Evolutionary conservation across 2,329 filamentous ascomycete species (phyloP).

Genomic region (Ophiocordyceps australis): DNA sequence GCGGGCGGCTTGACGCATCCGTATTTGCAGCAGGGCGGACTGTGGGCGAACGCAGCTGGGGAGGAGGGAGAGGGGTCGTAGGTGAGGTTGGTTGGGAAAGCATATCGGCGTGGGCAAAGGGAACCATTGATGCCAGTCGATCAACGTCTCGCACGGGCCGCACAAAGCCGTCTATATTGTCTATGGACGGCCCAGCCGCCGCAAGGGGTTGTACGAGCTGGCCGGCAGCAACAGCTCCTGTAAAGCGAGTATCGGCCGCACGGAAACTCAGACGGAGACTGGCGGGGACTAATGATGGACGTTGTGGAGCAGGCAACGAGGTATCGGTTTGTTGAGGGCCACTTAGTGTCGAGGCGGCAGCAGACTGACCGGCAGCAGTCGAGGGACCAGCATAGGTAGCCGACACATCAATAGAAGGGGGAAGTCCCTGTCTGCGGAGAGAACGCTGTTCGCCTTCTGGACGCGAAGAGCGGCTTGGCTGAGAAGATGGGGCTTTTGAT

Average conservation of each 20-base stretch:
- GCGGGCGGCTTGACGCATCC: conserved; percentile 33
- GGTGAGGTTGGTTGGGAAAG: conserved; percentile 86
- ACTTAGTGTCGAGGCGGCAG: conserved; percentile 3
- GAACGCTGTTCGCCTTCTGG: conserved; percentile 40
- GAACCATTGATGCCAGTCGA: conserved; percentile 65
- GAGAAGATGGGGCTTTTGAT: conserved; percentile 28
- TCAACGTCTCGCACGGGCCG: conserved; percentile 69
- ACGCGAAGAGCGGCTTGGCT: conserved; percentile 32
- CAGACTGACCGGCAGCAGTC: conserved; percentile 7
- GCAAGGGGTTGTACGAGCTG: conserved; percentile 43
- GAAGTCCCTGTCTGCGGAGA: conserved; percentile 62
- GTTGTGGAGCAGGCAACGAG: no score
- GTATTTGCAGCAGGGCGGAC: conserved; percentile 33
- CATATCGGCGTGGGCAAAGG: conserved; percentile 48
- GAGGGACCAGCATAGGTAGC: conserved; percentile 20
- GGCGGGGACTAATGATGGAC: no score
- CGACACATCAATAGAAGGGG: conserved; percentile 46
- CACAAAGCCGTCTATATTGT: conserved; percentile 55
- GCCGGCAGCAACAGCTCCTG: conserved; percentile 28
- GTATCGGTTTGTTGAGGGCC: no score
- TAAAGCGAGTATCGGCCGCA: conserved; percentile 29
- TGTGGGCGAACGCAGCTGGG: conserved; percentile 36
- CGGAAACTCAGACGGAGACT: conserved; percentile 25
- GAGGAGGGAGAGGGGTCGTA: conserved; percentile 60
- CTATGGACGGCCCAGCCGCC: conserved; percentile 47